Percentiles rank a stretch among this genome's conserved stretches.
Evolutionary conservation across 257 asterid species (phyloP).

Genomic region (Penstemon barbatus): DNA sequence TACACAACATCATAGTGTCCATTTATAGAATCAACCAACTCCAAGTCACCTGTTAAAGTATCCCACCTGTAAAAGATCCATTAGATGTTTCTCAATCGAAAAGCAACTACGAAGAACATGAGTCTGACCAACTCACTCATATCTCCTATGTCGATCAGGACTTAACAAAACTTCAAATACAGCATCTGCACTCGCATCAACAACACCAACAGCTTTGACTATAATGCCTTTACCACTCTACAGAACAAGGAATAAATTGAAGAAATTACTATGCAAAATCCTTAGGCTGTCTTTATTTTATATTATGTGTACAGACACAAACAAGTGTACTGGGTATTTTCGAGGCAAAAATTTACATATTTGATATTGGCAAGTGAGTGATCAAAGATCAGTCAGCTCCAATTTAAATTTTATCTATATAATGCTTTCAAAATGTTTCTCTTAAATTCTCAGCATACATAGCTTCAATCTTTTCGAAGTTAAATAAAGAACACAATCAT

Average conservation of each 20-base stretch:
- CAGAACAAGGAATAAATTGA: conserved; percentile 25
- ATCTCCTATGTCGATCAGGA: conserved; percentile 77
- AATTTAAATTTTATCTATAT: background rate
- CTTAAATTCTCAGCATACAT: conserved; percentile 9
- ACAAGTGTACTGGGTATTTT: background rate
- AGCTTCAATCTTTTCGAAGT: background rate
- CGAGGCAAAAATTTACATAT: conserved; percentile 20
- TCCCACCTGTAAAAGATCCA: conserved; percentile 83
- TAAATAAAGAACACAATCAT: background rate
- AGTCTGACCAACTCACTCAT: conserved; percentile 60
- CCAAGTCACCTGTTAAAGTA: conserved; percentile 85
- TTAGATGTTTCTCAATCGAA: conserved; percentile 35
- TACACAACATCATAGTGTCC: conserved; percentile 89
- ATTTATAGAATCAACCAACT: conserved; percentile 72
- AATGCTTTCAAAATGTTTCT: conserved; percentile 15
- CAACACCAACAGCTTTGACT: conserved; percentile 94
- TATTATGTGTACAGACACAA: conserved; percentile 13
- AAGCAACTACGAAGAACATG: conserved; percentile 19
- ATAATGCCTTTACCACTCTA: conserved; percentile 80
- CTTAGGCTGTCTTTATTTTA: conserved; percentile 9
- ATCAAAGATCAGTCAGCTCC: conserved; percentile 11
- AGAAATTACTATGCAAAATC: conserved; percentile 22
- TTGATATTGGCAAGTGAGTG: conserved; percentile 23
- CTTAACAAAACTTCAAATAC: conserved; percentile 80
- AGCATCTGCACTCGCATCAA: conserved; percentile 90